These are phyloP conservation scores for Termitomyces sp. DNA, from an alignment of 768 basidiomycete genomes.

Conservation along the genomic window DNA sequence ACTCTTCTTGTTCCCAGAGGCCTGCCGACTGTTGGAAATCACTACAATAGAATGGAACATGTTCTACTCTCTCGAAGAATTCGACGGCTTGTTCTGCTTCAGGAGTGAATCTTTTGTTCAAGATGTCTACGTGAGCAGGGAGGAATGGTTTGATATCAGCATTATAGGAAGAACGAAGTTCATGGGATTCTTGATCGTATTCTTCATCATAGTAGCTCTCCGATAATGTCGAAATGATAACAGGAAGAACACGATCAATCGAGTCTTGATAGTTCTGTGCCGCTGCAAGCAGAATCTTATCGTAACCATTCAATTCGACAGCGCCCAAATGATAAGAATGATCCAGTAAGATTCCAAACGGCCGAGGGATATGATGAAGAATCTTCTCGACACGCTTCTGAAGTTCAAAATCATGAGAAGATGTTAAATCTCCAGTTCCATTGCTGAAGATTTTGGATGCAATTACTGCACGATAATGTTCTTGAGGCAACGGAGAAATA, in stretches of 20 bases:
- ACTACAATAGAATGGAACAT: background rate
- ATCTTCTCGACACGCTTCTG: no score
- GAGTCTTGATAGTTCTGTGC: slow-evolving; percentile 11
- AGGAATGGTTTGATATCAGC: background rate
- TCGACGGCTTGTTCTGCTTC: background rate
- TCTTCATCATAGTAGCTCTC: background rate
- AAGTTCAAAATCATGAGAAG: no score
- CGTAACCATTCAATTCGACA: slow-evolving; percentile 20
- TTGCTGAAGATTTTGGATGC: no score
- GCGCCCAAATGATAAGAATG: slow-evolving; percentile 26
- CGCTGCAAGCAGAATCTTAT: slow-evolving; percentile 17
- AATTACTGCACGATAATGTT: no score
- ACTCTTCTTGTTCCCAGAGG: background rate
- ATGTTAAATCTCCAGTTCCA: no score
- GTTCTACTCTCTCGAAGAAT: background rate
- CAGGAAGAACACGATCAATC: slow-evolving; percentile 14
- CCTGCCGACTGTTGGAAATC: background rate
- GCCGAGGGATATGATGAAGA: background rate
- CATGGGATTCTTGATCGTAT: background rate
- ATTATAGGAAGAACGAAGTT: background rate
- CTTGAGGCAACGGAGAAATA: no score
- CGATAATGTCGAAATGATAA: background rate
- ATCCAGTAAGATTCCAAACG: slow-evolving; percentile 25
- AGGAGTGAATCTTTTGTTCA: background rate
- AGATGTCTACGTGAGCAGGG: background rate